Evolutionary conservation across 345 rosid species (phyloP).

Genomic region (Moricandia moricandioides): DNA sequence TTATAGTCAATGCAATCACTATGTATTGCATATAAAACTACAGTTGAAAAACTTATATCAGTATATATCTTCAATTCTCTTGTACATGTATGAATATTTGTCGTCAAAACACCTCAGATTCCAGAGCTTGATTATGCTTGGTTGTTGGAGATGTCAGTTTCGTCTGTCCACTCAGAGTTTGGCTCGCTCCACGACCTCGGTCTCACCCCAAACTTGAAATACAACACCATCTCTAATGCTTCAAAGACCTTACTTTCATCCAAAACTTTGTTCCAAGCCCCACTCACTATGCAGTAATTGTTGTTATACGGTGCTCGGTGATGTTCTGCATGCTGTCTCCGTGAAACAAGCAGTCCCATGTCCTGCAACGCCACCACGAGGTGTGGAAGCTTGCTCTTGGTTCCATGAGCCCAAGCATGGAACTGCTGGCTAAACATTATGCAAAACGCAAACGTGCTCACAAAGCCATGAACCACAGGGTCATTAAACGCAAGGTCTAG

Average conservation of each 20-base stretch:
- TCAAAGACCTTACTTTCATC: conserved; percentile 58
- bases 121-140: not conserved
- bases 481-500: conserved; percentile 45
- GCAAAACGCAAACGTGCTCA: conserved; percentile 51
- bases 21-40: not conserved
- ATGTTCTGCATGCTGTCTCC: conserved; percentile 59
- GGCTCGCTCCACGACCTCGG: conserved; percentile 84
- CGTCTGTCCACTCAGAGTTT: conserved; percentile 58
- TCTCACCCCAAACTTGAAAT: conserved; percentile 49
- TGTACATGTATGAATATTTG: not conserved
- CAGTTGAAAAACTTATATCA: not conserved
- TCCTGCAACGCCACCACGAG: conserved; percentile 62
- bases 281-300: conserved; percentile 80
- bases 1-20: not conserved
- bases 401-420: conserved; percentile 87
- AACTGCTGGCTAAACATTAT: conserved; percentile 82
- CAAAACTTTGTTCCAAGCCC: conserved; percentile 62
- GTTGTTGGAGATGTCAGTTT: conserved; percentile 25
- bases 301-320: conserved; percentile 71
- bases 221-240: conserved; percentile 64
- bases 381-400: conserved; percentile 69
- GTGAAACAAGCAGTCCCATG: conserved; percentile 57
- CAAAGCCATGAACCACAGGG: conserved; percentile 50
- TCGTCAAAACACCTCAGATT: not conserved
- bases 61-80: not conserved